phyloP scores from a whole-genome alignment of 2,329 filamentous ascomycete species.

The Hypoxylon sp. region DNA sequence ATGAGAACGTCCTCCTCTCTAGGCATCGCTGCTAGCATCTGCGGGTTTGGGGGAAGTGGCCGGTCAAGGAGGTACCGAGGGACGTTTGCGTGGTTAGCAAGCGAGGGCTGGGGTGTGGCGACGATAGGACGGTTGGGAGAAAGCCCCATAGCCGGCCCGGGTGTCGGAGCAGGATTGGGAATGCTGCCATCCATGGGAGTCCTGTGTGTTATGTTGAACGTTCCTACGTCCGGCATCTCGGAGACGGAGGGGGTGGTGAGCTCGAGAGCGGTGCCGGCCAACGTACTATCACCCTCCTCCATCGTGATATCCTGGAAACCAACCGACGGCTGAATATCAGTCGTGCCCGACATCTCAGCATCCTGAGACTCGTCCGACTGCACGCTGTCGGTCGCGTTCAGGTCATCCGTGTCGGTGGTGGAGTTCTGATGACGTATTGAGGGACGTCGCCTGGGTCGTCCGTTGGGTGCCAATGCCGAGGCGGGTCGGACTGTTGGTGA shows the following conservation, averaged over 20 bases:
- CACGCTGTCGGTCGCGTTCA: conserved; percentile 78
- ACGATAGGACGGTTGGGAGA: conserved; percentile 77
- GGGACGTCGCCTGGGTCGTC: conserved; percentile 72
- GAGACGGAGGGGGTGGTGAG: conserved; percentile 81
- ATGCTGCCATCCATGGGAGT: conserved; percentile 85
- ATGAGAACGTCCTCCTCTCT: conserved; percentile 97
- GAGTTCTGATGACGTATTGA: conserved; percentile 91
- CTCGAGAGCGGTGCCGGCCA: conserved; percentile 77
- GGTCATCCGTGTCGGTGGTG: conserved; percentile 87
- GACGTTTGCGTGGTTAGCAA: conserved; percentile 72
- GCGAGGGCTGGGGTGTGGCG: conserved; percentile 76
- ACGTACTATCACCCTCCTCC: conserved; percentile 80
- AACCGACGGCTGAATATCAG: conserved; percentile 81
- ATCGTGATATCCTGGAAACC: conserved; percentile 84
- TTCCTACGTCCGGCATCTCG: conserved; percentile 84
- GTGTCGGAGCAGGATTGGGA: conserved; percentile 72
- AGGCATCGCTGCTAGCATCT: conserved; percentile 88
- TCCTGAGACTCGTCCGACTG: conserved; percentile 80
- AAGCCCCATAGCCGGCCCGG: conserved; percentile 72
- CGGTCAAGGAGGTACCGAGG: conserved; percentile 83
- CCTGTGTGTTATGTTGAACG: conserved; percentile 93
- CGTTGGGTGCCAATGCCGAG: conserved; percentile 60
- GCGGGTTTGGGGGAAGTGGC: conserved; percentile 71
- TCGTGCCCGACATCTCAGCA: conserved; percentile 79
- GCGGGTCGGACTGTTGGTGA: conserved; percentile 64